A percentile compares a stretch with the other conserved stretches of the same genome.
Evolutionary conservation across 1,284 basidiomycete genomes (phyloP).

Genomic region (Ganoderma lingzhi): DNA sequence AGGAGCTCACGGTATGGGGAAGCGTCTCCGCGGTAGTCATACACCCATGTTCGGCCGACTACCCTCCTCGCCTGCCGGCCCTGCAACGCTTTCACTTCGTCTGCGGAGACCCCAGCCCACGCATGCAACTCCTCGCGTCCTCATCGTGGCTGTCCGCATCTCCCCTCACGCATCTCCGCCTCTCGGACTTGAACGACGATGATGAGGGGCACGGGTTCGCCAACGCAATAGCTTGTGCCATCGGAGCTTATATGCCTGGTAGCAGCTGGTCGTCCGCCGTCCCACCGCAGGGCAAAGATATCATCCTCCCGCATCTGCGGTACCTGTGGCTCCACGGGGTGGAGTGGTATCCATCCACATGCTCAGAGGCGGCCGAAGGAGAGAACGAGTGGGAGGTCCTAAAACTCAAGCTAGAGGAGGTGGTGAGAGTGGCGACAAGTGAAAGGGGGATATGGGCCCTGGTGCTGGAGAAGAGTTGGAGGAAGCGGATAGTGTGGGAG

Average conservation of each 20-base stretch:
- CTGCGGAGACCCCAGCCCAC: not conserved
- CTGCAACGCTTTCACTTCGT: constrained; percentile 19
- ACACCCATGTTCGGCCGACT: not conserved
- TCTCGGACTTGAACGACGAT: constrained; percentile 2
- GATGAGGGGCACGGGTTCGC: not conserved
- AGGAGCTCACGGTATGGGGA: constrained; percentile 17
- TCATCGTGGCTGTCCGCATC: not conserved
- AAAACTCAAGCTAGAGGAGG: not conserved
- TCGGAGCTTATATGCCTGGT: constrained; percentile 4
- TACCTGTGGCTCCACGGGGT: not conserved
- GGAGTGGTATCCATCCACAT: not conserved
- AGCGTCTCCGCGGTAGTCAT: not conserved
- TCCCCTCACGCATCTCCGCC: constrained; percentile 18
- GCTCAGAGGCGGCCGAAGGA: not conserved
- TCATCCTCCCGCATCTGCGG: not conserved
- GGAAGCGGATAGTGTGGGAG: constrained; percentile 4
- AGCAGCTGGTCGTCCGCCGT: not conserved
- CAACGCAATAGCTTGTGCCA: constrained; percentile 3
- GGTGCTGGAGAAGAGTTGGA: not conserved
- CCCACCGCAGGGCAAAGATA: not conserved
- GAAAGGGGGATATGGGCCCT: not conserved
- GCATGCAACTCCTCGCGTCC: not conserved
- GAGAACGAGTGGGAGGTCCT: not conserved
- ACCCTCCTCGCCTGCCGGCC: constrained; percentile 1
- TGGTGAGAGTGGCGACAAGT: not conserved